A percentile compares a stretch with the other conserved stretches of the same genome.
Evolutionary conservation across 345 rosid species (phyloP).

Genomic region (Microcos paniculata): DNA sequence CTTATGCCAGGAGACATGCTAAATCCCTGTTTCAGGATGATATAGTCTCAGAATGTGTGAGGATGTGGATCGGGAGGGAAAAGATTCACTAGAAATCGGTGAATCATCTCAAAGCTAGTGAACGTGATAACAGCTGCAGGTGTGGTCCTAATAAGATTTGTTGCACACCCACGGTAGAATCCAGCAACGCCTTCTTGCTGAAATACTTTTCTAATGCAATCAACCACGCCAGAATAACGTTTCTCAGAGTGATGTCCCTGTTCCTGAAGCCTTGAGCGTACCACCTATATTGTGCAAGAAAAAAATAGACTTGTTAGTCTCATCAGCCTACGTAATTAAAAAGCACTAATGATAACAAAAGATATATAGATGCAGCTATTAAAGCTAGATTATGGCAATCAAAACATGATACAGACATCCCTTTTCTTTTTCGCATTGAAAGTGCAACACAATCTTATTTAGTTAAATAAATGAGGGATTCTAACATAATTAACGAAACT

Average conservation of each 20-base stretch:
- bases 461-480: background rate
- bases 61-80: constrained; percentile 52
- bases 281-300: constrained; percentile 45
- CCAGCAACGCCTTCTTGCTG: constrained; percentile 69
- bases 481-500: background rate
- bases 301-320: background rate
- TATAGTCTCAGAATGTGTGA: constrained; percentile 37
- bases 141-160: constrained; percentile 80
- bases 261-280: constrained; percentile 88
- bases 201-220: constrained; percentile 70
- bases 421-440: background rate
- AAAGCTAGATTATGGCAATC: background rate
- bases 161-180: constrained; percentile 93
- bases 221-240: constrained; percentile 65
- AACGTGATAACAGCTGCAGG: constrained; percentile 95
- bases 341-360: background rate
- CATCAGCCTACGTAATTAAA: background rate
- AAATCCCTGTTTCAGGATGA: background rate
- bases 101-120: constrained; percentile 96
- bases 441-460: background rate
- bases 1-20: background rate
- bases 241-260: constrained; percentile 83
- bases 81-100: constrained; percentile 56
- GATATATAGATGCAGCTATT: background rate
- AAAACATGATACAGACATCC: background rate